A percentile compares a stretch with the other conserved stretches of the same genome.
Evolutionary conservation across 164 flowering plant genomes (phyloP).

Genomic region (Sextonia rubra): DNA sequence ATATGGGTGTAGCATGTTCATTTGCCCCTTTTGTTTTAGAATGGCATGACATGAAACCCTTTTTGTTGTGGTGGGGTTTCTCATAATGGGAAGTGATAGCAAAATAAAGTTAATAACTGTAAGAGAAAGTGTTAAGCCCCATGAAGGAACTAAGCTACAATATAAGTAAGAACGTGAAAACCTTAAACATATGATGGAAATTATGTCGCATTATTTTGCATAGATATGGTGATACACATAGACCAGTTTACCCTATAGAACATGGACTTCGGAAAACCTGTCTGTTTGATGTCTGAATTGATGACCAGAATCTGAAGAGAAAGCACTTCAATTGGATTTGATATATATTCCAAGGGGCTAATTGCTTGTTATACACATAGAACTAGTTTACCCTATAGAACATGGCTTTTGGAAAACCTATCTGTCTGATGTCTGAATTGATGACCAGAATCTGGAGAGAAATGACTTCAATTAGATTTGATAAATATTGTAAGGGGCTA

Average conservation of each 20-base stretch:
- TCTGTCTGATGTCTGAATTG: not conserved
- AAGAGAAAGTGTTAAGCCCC: not conserved
- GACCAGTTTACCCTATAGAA: not conserved
- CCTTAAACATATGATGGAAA: not conserved
- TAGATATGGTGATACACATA: no score
- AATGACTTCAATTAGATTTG: not conserved
- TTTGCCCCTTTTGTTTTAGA: not conserved
- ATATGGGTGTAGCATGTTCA: not conserved
- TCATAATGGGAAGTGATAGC: not conserved
- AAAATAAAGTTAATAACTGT: no score
- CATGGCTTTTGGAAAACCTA: not conserved
- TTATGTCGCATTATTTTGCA: no score
- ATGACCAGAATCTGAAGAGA: not conserved
- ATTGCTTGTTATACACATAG: no score
- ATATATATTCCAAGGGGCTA: not conserved
- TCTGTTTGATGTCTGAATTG: not conserved
- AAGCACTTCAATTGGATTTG: not conserved
- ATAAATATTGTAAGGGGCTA: not conserved
- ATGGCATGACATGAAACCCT: no score
- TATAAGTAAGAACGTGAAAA: not conserved
- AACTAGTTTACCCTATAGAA: not conserved
- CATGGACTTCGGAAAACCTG: not conserved
- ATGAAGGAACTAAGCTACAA: not conserved
- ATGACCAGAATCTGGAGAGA: not conserved
- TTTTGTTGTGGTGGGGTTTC: not conserved